Conservation (phyloP, 345 rosid species). For the Populus simonii region DNA sequence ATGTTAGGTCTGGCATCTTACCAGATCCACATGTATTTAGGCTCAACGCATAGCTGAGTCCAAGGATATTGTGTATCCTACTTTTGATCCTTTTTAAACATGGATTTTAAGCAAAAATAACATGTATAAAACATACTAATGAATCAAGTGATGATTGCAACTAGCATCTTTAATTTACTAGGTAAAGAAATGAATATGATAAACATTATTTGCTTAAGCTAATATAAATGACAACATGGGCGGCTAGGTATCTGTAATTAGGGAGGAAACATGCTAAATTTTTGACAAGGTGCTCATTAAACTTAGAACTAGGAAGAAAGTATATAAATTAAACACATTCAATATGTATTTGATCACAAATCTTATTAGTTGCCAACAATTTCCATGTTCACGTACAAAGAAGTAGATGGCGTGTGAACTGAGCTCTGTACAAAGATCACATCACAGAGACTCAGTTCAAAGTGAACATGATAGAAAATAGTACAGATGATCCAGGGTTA, state of each 20-base stretch:
- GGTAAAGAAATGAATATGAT: not conserved
- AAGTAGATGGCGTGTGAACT: not conserved
- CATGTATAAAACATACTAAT: no score
- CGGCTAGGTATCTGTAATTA: no score
- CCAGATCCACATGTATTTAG: no score
- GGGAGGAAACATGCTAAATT: no score
- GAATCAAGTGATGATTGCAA: no score
- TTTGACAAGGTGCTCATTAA: no score
- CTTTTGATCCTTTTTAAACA: no score
- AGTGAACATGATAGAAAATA: not conserved
- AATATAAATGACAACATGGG: no score
- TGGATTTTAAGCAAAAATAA: no score
- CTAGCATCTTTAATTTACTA: no score
- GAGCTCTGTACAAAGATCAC: not conserved
- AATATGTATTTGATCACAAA: not conserved
- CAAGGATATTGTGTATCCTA: no score
- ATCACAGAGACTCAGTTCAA: not conserved
- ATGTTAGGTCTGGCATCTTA: no score
- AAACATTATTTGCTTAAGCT: not conserved
- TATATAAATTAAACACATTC: not conserved
- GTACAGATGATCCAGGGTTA: not conserved
- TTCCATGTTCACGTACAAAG: not conserved
- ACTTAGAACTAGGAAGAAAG: not conserved
- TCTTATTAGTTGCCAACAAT: not conserved
- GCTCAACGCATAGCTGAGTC: rapidly evolving